A percentile compares a stretch with the other conserved stretches of the same genome.
Conservation (phyloP, 495 filamentous ascomycete species). For the Xylaria venustula region DNA sequence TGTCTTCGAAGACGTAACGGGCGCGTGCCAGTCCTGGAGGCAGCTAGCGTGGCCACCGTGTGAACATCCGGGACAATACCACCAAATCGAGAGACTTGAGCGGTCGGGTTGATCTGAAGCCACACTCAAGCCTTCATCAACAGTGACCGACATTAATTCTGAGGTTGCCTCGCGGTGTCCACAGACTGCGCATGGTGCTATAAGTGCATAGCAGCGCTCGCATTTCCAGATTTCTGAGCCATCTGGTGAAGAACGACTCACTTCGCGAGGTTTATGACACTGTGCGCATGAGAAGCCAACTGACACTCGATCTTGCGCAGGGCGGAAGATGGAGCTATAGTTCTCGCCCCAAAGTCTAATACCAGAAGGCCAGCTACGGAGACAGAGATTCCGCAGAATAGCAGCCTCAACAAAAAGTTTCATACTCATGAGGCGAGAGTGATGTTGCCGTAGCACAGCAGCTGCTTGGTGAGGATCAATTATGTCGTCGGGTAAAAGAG, state of each 20-base stretch:
- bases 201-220: constrained; percentile 40
- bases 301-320: constrained; percentile 48
- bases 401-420: constrained; percentile 67
- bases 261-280: constrained; percentile 53
- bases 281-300: constrained; percentile 48
- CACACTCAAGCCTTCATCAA: constrained; percentile 30
- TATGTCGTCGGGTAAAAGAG: constrained; percentile 46
- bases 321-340: constrained; percentile 61
- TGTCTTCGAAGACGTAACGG: constrained; percentile 19
- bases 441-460: constrained; percentile 62
- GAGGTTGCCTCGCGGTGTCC: constrained; percentile 36
- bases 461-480: constrained; percentile 48
- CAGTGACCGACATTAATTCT: constrained; percentile 8
- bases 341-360: constrained; percentile 42
- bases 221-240: constrained; percentile 46
- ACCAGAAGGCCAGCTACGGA: constrained; percentile 45
- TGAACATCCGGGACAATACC: constrained; percentile 70
- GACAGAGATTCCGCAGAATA: constrained; percentile 65
- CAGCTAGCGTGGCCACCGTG: constrained; percentile 74
- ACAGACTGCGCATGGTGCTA: constrained; percentile 47
- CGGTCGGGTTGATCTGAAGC: constrained; percentile 20
- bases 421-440: constrained; percentile 61
- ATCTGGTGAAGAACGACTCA: constrained; percentile 38
- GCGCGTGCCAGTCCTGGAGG: constrained; percentile 62
- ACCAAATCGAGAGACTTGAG: constrained; percentile 52